Conservation (phyloP, 2,329 filamentous ascomycete genomes). For the Hypoxylon sp. region DNA sequence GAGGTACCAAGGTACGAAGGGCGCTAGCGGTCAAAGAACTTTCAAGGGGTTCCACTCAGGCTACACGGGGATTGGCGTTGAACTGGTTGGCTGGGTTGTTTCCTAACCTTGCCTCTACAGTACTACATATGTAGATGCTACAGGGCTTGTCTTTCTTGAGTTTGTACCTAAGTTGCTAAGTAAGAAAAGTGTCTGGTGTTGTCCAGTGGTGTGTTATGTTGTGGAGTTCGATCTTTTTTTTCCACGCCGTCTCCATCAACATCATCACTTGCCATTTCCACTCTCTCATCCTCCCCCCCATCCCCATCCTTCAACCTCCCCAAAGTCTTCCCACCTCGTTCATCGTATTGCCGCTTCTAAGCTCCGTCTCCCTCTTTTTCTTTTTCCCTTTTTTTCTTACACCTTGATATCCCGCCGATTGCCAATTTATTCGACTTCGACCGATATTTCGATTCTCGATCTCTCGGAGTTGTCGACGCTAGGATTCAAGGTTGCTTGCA, state of each 20-base stretch:
- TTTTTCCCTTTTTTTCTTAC: constrained; percentile 36
- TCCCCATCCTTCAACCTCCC: constrained; percentile 31
- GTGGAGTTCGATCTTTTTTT: constrained; percentile 27
- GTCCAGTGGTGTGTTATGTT: constrained; percentile 1
- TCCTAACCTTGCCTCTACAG: constrained; percentile 9
- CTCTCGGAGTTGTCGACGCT: constrained; percentile 38
- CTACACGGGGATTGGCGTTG: constrained; percentile 2
- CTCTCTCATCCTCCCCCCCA: constrained; percentile 26
- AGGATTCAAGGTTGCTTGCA: constrained; percentile 40
- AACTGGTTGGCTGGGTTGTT: constrained; percentile 27
- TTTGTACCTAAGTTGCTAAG: constrained; percentile 17
- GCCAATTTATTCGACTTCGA: constrained; percentile 37
- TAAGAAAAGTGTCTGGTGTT: not conserved
- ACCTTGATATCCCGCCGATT: constrained; percentile 24
- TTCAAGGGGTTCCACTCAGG: constrained; percentile 27
- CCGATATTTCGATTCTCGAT: constrained; percentile 38
- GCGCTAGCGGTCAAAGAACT: constrained; percentile 34
- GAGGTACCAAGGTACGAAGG: constrained; percentile 18
- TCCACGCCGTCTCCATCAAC: constrained; percentile 30
- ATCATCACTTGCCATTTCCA: constrained; percentile 37
- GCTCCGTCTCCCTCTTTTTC: constrained; percentile 34
- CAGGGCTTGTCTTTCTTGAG: no score
- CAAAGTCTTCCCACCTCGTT: constrained; percentile 32
- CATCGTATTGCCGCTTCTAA: constrained; percentile 32
- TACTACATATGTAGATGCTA: constrained; percentile 15